phyloP scores from a whole-genome alignment of 2,329 filamentous ascomycete genomes.

The Xylaria sp. region DNA sequence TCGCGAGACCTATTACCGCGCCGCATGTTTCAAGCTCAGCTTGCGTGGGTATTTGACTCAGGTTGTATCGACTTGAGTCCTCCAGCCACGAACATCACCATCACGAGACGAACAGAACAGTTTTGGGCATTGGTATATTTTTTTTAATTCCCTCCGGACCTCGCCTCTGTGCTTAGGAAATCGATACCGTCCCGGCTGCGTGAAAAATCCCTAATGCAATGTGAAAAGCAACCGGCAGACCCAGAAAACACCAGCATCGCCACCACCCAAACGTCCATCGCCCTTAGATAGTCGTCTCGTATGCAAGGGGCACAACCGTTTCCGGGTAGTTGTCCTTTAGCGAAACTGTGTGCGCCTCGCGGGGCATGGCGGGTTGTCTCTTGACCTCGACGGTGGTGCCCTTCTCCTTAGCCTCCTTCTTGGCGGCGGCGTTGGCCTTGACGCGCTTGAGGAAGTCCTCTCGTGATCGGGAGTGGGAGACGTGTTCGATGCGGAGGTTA shows the following conservation, averaged over 20 bases:
- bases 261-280: constrained; percentile 4
- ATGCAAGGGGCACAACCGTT: constrained; percentile 89
- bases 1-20: too few species aligned
- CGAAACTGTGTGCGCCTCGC: neutral
- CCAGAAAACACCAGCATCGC: too few species aligned
- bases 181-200: too few species aligned
- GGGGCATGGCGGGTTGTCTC: constrained; percentile 13
- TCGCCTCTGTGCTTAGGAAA: too few species aligned
- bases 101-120: too few species aligned
- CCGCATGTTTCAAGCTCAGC: too few species aligned
- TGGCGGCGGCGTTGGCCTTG: constrained; percentile 31
- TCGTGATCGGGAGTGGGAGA: constrained; percentile 91
- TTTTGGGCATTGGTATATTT: too few species aligned
- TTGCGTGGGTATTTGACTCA: constrained; percentile 3
- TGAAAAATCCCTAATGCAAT: too few species aligned
- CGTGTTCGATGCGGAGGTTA: constrained; percentile 99
- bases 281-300: constrained; percentile 96
- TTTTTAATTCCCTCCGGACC: too few species aligned
- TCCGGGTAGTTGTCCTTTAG: constrained; percentile 83
- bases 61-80: neutral
- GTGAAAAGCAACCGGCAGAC: too few species aligned
- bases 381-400: constrained; percentile 10
- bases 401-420: constrained; percentile 9
- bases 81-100: too few species aligned
- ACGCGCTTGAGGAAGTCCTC: constrained; percentile 41